A percentile compares a stretch with the other conserved stretches of the same genome.
Conservation (phyloP, 1,284 basidiomycete genomes). For the Caloboletus firmus region DNA sequence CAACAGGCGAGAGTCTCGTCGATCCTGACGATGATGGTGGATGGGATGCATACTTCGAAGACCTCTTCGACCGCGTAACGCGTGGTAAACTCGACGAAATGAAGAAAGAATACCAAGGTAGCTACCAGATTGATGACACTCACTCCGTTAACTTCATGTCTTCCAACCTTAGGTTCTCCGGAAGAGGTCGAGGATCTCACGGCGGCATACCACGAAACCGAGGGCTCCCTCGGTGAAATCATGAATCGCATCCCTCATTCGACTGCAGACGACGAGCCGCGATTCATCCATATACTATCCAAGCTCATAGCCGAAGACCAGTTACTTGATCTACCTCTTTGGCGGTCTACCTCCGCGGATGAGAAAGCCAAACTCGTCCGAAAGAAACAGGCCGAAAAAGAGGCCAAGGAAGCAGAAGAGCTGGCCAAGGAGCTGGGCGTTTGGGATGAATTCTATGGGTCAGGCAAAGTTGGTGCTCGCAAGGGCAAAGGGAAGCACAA, state of each 20-base stretch:
- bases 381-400: conserved; percentile 71
- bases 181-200: conserved; percentile 83
- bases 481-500: conserved; percentile 58
- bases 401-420: conserved; percentile 83
- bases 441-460: conserved; percentile 94
- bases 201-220: conserved; percentile 63
- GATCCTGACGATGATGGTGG: conserved; percentile 73
- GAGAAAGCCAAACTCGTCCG: conserved; percentile 74
- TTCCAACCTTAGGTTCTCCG: conserved; percentile 59
- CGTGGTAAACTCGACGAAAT: conserved; percentile 84
- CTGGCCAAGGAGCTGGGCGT: conserved; percentile 87
- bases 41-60: conserved; percentile 92
- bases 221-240: conserved; percentile 76
- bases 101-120: conserved; percentile 88
- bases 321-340: conserved; percentile 60
- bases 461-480: conserved; percentile 66
- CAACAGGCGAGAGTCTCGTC: conserved; percentile 74
- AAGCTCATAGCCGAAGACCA: conserved; percentile 62
- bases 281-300: conserved; percentile 74
- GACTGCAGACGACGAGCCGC: conserved; percentile 76
- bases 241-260: conserved; percentile 86
- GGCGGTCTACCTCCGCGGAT: conserved; percentile 74
- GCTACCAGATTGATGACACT: conserved; percentile 10
- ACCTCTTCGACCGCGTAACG: conserved; percentile 84
- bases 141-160: conserved; percentile 1